A percentile compares a stretch with the other conserved stretches of the same genome.
phyloP scores from a whole-genome alignment of 208 protist genomes.

The Trypanosomatidae sp. region DNA sequence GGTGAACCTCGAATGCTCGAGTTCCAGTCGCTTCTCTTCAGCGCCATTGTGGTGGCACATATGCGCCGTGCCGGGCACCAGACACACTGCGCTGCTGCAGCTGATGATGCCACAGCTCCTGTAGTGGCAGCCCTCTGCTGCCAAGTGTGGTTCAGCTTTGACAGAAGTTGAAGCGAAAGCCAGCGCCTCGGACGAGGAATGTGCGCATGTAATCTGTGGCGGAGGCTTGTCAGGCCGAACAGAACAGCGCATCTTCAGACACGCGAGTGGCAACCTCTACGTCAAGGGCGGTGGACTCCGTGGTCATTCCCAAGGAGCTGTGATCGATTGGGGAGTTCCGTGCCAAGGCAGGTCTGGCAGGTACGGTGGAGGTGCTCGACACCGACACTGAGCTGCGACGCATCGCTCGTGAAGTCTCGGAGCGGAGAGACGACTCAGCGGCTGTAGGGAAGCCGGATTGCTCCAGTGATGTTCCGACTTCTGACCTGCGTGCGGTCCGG shows the following conservation, averaged over 20 bases:
- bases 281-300: constrained; percentile 11
- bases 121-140: neutral
- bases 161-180: neutral
- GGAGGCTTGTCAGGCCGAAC: neutral
- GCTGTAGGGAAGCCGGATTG: neutral
- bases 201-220: neutral
- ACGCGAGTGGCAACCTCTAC: neutral
- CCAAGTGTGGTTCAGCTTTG: neutral
- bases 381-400: constrained; percentile 14
- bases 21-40: constrained; percentile 47
- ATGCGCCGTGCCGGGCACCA: constrained; percentile 3
- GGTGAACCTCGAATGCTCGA: constrained; percentile 50
- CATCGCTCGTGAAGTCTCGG: neutral
- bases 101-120: neutral
- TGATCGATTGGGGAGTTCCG: constrained; percentile 28
- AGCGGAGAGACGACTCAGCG: neutral
- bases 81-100: constrained; percentile 3
- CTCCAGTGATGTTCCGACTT: neutral
- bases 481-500: neutral
- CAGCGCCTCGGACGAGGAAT: neutral
- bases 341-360: constrained; percentile 21
- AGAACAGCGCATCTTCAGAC: neutral
- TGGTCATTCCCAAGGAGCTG: constrained; percentile 36
- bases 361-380: constrained; percentile 41
- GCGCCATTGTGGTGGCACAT: constrained; percentile 30